Base-by-base conservation (phyloP, 2,329 filamentous ascomycete species). In the Immersiporthe knoxdaviesiana region DNA sequence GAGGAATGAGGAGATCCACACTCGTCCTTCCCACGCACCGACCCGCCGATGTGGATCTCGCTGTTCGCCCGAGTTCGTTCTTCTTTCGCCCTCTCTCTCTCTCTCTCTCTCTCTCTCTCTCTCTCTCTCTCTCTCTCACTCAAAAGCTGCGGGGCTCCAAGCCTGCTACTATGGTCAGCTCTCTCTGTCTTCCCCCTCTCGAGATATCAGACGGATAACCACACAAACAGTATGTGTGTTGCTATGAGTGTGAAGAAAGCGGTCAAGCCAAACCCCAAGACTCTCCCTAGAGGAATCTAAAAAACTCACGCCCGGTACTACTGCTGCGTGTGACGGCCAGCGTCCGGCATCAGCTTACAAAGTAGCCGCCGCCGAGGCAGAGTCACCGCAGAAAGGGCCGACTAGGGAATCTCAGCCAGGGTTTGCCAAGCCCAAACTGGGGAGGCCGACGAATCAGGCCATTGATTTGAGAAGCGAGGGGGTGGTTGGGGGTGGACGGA, bases 291-390 rank as follows among this genome's bases (percentile, higher is more conserved):
- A 6, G 21, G 21, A 47, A 47, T 47, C 44, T 1, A 47, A n/a
- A n/a, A 18, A n/a, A n/a, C n/a, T 7, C 21, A 47, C 44, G 24
- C 60, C 24, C 12, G 1, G 6, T 47, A n/a, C 39, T 16, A 37
- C 37, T 30, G n/a, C 16, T 30, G 30, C 54, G 24, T 21, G 54
- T 16, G 54, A 59, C 56, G 56, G 56, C 32, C 56, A 59, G 18
- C 18, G 63, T 52, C 41, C 63, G 50, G 50, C 63, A 65, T 65
- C 63, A 65, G 63, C 63, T 65, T 65, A 65, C 63, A 56, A 24
- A 44, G 60, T n/a, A 65, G 63, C 63, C 52, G 52, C 18, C 63
- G 63, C 4, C 37, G 50, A 35, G 35, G 63, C 27, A 35, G 63
- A 50, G 63, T 41, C 63, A 41, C 44, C 61, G 41, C 61, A 63